These are phyloP conservation scores for Vaccinium corymbosum DNA, from an alignment of 148 eudicot species.

Conservation along the genomic window DNA sequence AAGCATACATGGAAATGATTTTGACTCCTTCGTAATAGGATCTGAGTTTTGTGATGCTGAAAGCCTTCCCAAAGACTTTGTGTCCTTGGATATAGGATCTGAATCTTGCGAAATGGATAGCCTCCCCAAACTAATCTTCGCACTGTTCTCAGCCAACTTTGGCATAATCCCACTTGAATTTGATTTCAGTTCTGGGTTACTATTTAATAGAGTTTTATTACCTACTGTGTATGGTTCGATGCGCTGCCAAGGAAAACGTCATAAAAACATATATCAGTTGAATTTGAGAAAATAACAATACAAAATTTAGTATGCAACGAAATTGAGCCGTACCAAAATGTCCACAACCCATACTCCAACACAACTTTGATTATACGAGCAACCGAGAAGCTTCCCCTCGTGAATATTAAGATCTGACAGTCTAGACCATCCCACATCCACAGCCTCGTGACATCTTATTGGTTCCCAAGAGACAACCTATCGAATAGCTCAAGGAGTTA, in stretches of 20 bases:
- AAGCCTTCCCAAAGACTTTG: constrained; percentile 60
- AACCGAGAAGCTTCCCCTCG: constrained; percentile 97
- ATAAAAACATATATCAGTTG: constrained; percentile 21
- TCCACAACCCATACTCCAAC: constrained; percentile 99
- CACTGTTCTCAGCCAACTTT: constrained; percentile 48
- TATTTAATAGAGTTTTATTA: constrained; percentile 42
- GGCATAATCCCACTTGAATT: constrained; percentile 48
- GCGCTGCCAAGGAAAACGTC: constrained; percentile 47
- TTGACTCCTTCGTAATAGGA: constrained; percentile 54
- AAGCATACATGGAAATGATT: constrained; percentile 63
- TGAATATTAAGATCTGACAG: constrained; percentile 92
- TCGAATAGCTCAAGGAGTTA: constrained; percentile 14
- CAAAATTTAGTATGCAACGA: neutral
- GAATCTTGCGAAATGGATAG: constrained; percentile 62
- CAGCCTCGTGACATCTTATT: constrained; percentile 76
- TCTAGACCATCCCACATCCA: constrained; percentile 97
- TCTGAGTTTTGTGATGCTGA: constrained; percentile 53
- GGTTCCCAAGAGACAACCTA: constrained; percentile 98
- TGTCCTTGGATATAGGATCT: constrained; percentile 58
- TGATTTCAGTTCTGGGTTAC: constrained; percentile 50
- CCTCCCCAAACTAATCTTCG: constrained; percentile 58
- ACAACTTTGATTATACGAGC: constrained; percentile 96
- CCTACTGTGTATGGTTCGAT: constrained; percentile 73
- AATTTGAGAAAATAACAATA: constrained; percentile 9
- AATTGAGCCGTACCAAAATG: constrained; percentile 55